Evolutionary conservation across 208 protist species (phyloP), one percentile per base, ranked within the genome.

Genomic region (Plasmodiophora brassicae): DNA sequence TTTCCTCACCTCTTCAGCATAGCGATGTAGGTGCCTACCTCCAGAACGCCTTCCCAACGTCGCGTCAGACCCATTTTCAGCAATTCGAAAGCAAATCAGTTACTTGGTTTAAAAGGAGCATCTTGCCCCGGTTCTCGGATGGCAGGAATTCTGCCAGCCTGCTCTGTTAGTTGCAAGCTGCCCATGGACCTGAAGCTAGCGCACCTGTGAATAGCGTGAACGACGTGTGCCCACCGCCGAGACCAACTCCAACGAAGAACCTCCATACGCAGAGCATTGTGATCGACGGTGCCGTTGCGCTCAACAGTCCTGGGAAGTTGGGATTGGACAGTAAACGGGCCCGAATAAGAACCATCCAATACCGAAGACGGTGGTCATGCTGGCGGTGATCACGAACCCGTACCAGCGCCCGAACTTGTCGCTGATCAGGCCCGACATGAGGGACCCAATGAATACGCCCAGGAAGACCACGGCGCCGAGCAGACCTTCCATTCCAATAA

Each of bases 181-280:
- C n/a, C n/a, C n/a, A n/a, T n/a, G n/a, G n/a, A 5, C 5, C 65
- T 14, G 32, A 78, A 78, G 20, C 32, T 38, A 36, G 32, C 50
- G 5, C 20, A 78, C 65, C 65, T 78, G 65, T 78, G n/a, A 78
- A 78, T 32, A 78, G 41, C 5, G 65, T 78, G n/a, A 78, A 78
- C 5, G 65, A 5, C 14, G n/a, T 32, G 41, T 78, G 65, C 5
- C 65, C 65, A 32, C 65, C 65, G 32, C 65, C 65, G 10, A 78
- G n/a, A 44, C 65, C 65, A 5, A 78, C n/a, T 78, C 65, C 65
- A 5, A 78, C 65, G n/a, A 78, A 5, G 65, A 78, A 78, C n/a
- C 65, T 5, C 5, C 32, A 78, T 38, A 78, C 41, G 41, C 14
- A 36, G 5, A 78, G 65, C 65, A n/a, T 44, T 38, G 20, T 5